Percentiles rank a stretch among this genome's conserved stretches.
phyloP scores from a whole-genome alignment of 345 rosid genomes.

The Ceriops zippeliana region DNA sequence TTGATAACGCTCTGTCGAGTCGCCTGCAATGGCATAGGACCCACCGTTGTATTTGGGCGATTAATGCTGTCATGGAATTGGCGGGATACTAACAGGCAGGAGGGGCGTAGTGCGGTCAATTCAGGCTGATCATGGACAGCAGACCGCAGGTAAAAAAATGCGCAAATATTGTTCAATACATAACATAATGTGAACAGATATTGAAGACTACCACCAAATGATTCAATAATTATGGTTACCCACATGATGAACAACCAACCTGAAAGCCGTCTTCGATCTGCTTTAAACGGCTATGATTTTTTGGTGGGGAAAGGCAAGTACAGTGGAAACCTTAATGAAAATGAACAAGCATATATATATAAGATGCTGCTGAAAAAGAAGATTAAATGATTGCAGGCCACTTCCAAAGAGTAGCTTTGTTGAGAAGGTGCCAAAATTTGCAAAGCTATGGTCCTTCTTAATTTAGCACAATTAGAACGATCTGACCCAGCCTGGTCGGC shows the following conservation, averaged over 20 bases:
- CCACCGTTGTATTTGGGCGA: too few relatives aligned
- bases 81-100: too few relatives aligned
- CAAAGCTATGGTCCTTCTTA: slow-evolving; percentile 13
- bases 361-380: background rate
- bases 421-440: slow-evolving; percentile 34
- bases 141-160: too few relatives aligned
- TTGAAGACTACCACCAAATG: slow-evolving; percentile 6
- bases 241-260: slow-evolving; percentile 10
- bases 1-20: too few relatives aligned
- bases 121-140: too few relatives aligned
- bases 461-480: slow-evolving; percentile 24
- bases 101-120: too few relatives aligned
- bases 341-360: background rate
- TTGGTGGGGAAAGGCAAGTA: background rate
- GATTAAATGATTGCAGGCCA: background rate
- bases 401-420: slow-evolving; percentile 34
- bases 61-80: too few relatives aligned
- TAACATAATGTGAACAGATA: too few relatives aligned
- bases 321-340: background rate
- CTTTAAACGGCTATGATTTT: background rate
- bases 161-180: too few relatives aligned
- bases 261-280: slow-evolving; percentile 33
- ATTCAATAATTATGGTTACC: slow-evolving; percentile 14
- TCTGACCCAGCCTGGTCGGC: slow-evolving; percentile 24
- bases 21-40: too few relatives aligned